These are phyloP conservation scores for Penicillium taxi DNA, from an alignment of 495 filamentous ascomycete genomes.

Conservation along the genomic window DNA sequence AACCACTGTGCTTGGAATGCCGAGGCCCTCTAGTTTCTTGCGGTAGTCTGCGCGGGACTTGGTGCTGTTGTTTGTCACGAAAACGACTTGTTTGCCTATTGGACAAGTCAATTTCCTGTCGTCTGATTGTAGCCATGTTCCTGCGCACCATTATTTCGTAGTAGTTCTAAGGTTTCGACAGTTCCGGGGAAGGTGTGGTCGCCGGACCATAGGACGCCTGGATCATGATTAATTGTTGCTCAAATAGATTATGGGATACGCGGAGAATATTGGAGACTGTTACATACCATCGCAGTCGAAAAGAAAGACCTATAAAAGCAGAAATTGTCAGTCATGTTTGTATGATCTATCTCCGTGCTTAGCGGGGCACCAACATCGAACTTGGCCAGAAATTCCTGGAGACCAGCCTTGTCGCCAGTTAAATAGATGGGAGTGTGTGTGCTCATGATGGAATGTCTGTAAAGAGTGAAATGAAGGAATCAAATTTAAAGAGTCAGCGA, in stretches of 20 bases:
- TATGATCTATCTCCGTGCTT: background rate
- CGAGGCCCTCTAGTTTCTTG: conserved; percentile 77
- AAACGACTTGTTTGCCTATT: conserved; percentile 82
- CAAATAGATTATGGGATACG: background rate
- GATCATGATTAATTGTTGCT: conserved; percentile 12
- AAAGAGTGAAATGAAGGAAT: background rate
- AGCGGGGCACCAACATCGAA: conserved; percentile 68
- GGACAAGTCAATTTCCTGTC: background rate
- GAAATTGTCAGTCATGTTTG: conserved; percentile 3
- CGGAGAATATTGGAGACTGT: conserved; percentile 6
- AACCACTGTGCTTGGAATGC: conserved; percentile 65
- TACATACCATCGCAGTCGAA: conserved; percentile 96
- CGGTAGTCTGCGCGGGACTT: conserved; percentile 89
- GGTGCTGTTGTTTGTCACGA: conserved; percentile 98
- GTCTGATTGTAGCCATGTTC: conserved; percentile 2
- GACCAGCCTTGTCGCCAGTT: conserved; percentile 65
- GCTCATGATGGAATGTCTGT: conserved; percentile 16
- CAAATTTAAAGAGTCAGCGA: background rate
- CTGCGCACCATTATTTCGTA: conserved; percentile 65
- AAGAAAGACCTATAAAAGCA: conserved; percentile 62
- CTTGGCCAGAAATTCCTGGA: conserved; percentile 73
- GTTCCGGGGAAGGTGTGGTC: conserved; percentile 78
- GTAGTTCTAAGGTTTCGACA: conserved; percentile 70
- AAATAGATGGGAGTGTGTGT: conserved; percentile 56
- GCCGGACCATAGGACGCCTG: conserved; percentile 94